Evolutionary conservation across 495 filamentous ascomycete species (phyloP), one percentile per base, ranked within the genome.

Genomic region (Penicillium tannophilum): DNA sequence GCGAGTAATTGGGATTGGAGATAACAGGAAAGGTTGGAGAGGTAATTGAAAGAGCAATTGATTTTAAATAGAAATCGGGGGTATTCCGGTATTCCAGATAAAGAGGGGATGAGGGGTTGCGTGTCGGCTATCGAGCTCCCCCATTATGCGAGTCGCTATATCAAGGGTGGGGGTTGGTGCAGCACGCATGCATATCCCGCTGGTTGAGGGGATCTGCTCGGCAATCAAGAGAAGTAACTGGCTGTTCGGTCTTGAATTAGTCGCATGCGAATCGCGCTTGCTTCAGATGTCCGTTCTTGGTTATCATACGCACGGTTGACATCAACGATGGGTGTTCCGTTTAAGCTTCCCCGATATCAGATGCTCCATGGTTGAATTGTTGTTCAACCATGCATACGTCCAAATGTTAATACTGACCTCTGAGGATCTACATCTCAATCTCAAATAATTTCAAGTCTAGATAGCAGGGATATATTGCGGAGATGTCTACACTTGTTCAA

Each of bases 171-270:
- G 54, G 54, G 45, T 46, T 42, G 43, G 19, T 46, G 23, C 17
- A 46, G 43, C 33, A 17, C 31, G 33, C 76, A 61, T 90, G 87
- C 16, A 45, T 31, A 45, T n/a, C 17, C 6, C 23, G 20, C 20
- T 23, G 20, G 16, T 45, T 45, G 20, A 11, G 42, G n/a, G 17
- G 20, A 19, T 42, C 17, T n/a, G 39, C 39, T 42, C 12, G 39
- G 39, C 39, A 42, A 42, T 42, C 39, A 42, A 11, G 14, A 6
- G 6, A 6, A 42, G 0, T 28, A 2, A 23, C 1, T 23, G 20
- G 28, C 28, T 28, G 28, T 1, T 36, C 12, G 12, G 9, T 3
- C n/a, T 11, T 36, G 33, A 36, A 36, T 14, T 11, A 10, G 3
- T 36, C 10, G 33, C 9, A 36, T 12, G 33, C 33, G 33, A 36